These are phyloP conservation scores for Penicillium digitatum DNA, from an alignment of 2,329 filamentous ascomycete genomes.

Conservation along the genomic window DNA sequence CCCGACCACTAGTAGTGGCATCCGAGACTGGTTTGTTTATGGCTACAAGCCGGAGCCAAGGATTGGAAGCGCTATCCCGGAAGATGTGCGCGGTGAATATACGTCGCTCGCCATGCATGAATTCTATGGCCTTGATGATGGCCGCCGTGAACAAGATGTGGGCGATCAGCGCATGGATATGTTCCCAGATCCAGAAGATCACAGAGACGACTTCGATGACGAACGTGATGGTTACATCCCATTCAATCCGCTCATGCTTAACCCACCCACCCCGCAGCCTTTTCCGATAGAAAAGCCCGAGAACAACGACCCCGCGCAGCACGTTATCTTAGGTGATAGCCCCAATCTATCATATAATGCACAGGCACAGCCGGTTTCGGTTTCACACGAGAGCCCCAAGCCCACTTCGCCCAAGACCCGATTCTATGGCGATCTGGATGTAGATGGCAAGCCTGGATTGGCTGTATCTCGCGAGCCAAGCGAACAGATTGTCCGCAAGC, in stretches of 20 bases:
- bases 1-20: conserved; percentile 24
- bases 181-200: conserved; percentile 32
- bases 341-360: conserved; percentile 34
- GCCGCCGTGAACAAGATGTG: conserved; percentile 33
- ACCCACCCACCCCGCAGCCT: conserved; percentile 44
- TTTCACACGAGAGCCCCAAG: conserved; percentile 22
- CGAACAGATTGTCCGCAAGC: conserved; percentile 23
- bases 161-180: conserved; percentile 37
- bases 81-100: conserved; percentile 38
- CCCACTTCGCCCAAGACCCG: conserved; percentile 32
- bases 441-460: conserved; percentile 24
- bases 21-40: conserved; percentile 36
- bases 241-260: conserved; percentile 46
- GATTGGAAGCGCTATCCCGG: conserved; percentile 29
- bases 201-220: conserved; percentile 26
- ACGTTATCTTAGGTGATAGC: conserved; percentile 32
- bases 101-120: conserved; percentile 35
- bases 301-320: conserved; percentile 28
- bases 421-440: conserved; percentile 41
- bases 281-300: conserved; percentile 20
- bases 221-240: conserved; percentile 19
- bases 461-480: conserved; percentile 24
- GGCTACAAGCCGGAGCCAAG: conserved; percentile 29
- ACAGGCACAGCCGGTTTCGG: conserved; percentile 19
- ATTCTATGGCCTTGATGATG: conserved; percentile 33